Evolutionary conservation across 2,329 filamentous ascomycete genomes (phyloP), one percentile per base, ranked within the genome.

Genomic region (Graphium sp.): DNA sequence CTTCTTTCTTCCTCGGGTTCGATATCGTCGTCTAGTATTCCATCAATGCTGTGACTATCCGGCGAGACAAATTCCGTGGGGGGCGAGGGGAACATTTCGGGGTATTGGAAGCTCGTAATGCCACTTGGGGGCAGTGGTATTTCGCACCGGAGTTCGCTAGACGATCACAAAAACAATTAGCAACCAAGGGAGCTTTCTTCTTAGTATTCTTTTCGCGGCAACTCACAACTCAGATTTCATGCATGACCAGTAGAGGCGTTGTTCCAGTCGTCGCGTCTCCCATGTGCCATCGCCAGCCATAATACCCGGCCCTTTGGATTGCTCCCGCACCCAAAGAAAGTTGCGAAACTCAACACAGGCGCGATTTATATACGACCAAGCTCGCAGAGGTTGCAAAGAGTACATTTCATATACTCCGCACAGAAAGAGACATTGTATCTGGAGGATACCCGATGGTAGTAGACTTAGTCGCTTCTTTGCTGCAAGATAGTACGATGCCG

Each of bases 401-500:
- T 48, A 48, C 46, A 48, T 49, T 27, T 48, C 44, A 17, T 45
- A 48, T 6, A 49, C 44, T 2, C 46, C 46, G 14, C 38, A 41
- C 22, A 49, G 34, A 23, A 48, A 49, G 8, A 46, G 27, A 20
- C 46, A 48, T 31, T 49, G 42, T 4, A 45, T 40, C 2, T 42
- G 38, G 15, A 47, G 32, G 7, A 48, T 21, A 5, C 43, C 41
- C 11, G 40, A 39, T 23, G 39, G 37, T 2, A 49, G 38, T 2
- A 49, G 30, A 11, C 44, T 46, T 7, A 48, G 34, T 4, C 46
- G 32, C 22, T 48, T 49, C 17, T 41, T 44, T 7, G 46, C 42
- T 4, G 45, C 44, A 6, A 35, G 36, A 22, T 44, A 49, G 28
- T 46, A 49, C n/a, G 33, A 33, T 12, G 39, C 37, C 9, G 42